Conservation (phyloP, 2,329 filamentous ascomycete species). For the Hypoxylon sp. region DNA sequence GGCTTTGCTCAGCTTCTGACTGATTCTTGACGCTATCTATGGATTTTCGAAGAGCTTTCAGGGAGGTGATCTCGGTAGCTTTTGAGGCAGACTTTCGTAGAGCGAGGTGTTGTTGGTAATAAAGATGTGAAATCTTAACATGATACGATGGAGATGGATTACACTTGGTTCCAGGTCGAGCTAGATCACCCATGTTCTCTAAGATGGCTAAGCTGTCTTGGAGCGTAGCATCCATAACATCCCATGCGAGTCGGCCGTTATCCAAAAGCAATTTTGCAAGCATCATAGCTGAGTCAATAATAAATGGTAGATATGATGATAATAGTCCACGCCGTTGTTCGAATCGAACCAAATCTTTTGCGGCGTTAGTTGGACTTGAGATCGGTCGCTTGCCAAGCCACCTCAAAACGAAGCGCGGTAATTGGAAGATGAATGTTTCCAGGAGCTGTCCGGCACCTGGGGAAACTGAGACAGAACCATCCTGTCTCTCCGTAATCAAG, state of each 20-base stretch:
- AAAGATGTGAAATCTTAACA: constrained; percentile 79
- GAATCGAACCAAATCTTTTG: constrained; percentile 73
- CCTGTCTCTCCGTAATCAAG: constrained; percentile 56
- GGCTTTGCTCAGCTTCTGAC: constrained; percentile 68
- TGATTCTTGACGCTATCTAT: constrained; percentile 73
- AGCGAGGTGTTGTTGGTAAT: constrained; percentile 74
- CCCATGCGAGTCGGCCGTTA: constrained; percentile 65
- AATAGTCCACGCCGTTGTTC: constrained; percentile 72
- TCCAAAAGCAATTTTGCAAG: constrained; percentile 69
- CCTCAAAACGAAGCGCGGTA: constrained; percentile 72
- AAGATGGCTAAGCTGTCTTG: constrained; percentile 70
- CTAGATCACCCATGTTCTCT: constrained; percentile 65
- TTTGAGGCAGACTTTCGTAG: constrained; percentile 63
- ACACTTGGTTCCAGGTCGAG: constrained; percentile 45
- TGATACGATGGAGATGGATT: constrained; percentile 63
- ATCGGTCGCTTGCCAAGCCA: constrained; percentile 73
- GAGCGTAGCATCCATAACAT: constrained; percentile 69
- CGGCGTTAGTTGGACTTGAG: constrained; percentile 61
- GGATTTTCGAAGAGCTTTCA: constrained; percentile 74
- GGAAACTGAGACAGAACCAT: constrained; percentile 26
- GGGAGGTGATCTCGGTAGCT: constrained; percentile 60
- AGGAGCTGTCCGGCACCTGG: constrained; percentile 57
- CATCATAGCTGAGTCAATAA: constrained; percentile 73
- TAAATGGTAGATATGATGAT: constrained; percentile 66
- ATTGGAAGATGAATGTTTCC: constrained; percentile 70